Percentiles rank a stretch among this genome's conserved stretches.
phyloP scores from a whole-genome alignment of 768 basidiomycete species.

The Gymnopilus junonius region DNA sequence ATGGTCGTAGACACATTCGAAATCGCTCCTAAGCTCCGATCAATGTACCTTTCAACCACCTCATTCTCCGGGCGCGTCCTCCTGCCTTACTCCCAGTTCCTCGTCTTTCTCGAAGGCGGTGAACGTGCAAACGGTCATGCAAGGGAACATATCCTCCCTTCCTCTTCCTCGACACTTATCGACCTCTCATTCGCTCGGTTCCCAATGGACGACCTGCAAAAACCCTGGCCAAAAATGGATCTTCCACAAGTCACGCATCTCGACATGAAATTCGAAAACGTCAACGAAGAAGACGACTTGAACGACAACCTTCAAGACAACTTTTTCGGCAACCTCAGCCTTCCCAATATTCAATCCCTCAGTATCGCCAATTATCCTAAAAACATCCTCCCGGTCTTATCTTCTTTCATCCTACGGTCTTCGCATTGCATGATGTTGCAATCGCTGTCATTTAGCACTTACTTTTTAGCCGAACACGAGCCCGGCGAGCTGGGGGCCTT shows the following conservation, averaged over 20 bases:
- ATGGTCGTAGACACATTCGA: conserved; percentile 11
- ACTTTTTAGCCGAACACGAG: not conserved
- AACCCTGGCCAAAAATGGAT: not conserved
- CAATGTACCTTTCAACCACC: not conserved
- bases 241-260: not conserved
- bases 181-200: conserved; percentile 1
- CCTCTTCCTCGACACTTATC: not conserved
- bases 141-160: not conserved
- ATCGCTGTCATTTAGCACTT: conserved; percentile 9
- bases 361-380: conserved; percentile 14
- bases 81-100: conserved; percentile 11
- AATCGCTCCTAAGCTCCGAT: conserved; percentile 5
- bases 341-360: conserved; percentile 6
- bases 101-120: conserved; percentile 7
- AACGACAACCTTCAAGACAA: not conserved
- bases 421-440: not conserved
- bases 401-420: conserved; percentile 10
- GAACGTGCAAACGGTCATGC: not conserved
- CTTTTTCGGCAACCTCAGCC: conserved; percentile 3
- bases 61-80: not conserved
- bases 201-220: conserved; percentile 3
- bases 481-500: conserved; percentile 9
- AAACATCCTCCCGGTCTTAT: conserved; percentile 7
- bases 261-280: conserved; percentile 1
- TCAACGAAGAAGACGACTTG: conserved; percentile 4